Evolutionary conservation across 176 grass and related monocot genomes (phyloP).

Genomic region (Phoenix dactylifera): DNA sequence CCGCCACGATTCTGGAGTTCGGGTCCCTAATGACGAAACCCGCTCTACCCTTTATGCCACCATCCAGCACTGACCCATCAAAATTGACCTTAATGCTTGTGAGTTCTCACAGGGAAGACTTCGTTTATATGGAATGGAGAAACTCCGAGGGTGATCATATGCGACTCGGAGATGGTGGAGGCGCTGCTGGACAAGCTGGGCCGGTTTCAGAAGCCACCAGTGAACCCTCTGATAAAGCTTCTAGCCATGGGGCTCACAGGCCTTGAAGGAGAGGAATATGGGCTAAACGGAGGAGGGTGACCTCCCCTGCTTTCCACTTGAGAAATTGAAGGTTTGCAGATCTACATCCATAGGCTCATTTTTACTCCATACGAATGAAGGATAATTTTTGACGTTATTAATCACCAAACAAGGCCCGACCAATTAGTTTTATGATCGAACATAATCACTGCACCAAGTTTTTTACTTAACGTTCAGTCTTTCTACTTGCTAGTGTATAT

Average conservation of each 20-base stretch:
- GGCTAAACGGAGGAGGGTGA: slow-evolving; percentile 21
- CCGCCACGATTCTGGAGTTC: no score
- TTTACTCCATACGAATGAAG: no score
- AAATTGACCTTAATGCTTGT: no score
- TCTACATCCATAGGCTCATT: background rate
- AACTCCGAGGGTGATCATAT: slow-evolving; percentile 6
- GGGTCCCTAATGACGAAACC: no score
- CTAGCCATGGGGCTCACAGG: slow-evolving; percentile 7
- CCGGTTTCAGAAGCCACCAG: background rate
- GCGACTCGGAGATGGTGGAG: background rate
- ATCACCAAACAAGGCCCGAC: no score
- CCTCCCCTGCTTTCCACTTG: slow-evolving; percentile 37
- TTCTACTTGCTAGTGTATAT: no score
- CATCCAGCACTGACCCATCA: no score
- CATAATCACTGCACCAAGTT: no score
- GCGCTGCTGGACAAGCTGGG: background rate
- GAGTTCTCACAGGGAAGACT: background rate
- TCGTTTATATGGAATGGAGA: background rate
- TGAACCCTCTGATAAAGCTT: slow-evolving; percentile 14
- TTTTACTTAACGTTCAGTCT: no score
- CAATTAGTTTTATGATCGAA: no score
- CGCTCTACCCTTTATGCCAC: no score
- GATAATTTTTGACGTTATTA: no score
- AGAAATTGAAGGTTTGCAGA: slow-evolving; percentile 29
- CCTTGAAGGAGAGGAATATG: slow-evolving; percentile 34